A percentile compares a stretch with the other conserved stretches of the same genome.
phyloP scores from a whole-genome alignment of 257 asterid species.

The Plantago major region DNA sequence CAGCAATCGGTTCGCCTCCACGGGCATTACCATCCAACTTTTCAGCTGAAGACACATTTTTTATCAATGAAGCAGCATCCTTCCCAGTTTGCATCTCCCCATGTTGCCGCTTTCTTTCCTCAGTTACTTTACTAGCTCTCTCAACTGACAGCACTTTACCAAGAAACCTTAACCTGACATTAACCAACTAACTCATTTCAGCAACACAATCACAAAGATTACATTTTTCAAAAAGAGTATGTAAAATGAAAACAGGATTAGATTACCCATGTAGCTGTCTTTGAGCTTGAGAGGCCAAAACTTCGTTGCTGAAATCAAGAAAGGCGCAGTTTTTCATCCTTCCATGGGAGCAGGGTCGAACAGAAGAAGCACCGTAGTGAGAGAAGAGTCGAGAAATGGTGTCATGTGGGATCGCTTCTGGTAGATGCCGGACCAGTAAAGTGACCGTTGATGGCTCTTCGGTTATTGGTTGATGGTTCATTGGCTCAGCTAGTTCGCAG shows the following conservation, averaged over 20 bases:
- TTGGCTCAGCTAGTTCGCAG: neutral
- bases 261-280: conserved; percentile 71
- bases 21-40: conserved; percentile 27
- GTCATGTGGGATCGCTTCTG: conserved; percentile 72
- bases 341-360: conserved; percentile 60
- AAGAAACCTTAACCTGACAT: conserved; percentile 66
- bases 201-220: conserved; percentile 3
- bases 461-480: conserved; percentile 1
- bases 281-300: conserved; percentile 71
- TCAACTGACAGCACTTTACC: conserved; percentile 74
- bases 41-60: conserved; percentile 25
- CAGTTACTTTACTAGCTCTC: conserved; percentile 47
- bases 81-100: conserved; percentile 31
- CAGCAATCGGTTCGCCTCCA: conserved; percentile 61
- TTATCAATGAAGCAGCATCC: conserved; percentile 19
- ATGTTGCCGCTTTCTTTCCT: conserved; percentile 30
- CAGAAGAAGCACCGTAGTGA: conserved; percentile 76
- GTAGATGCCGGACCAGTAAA: conserved; percentile 81
- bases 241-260: neutral
- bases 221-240: neutral
- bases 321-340: conserved; percentile 83
- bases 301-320: conserved; percentile 65
- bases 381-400: conserved; percentile 68
- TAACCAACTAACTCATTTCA: conserved; percentile 1
- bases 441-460: conserved; percentile 29